These are phyloP conservation scores for Ogataea kodamae DNA, from an alignment of 805 yeast species.

Conservation along the genomic window DNA sequence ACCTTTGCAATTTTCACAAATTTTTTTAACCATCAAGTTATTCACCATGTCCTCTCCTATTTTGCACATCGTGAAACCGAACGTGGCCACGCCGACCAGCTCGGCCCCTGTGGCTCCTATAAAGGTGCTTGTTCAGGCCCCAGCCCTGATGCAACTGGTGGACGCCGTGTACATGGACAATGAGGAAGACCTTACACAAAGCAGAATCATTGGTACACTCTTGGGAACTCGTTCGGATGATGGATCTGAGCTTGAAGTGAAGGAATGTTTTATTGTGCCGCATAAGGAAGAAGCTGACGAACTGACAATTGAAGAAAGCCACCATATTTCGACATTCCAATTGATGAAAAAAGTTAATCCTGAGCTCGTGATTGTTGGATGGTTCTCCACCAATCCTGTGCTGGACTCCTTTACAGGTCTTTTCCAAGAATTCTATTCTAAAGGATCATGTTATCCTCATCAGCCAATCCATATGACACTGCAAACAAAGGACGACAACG, in stretches of 20 bases:
- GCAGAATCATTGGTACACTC: conserved; percentile 76
- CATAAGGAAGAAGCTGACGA: conserved; percentile 73
- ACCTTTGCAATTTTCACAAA: conserved; percentile 7
- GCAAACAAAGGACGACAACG: conserved; percentile 48
- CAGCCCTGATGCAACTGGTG: conserved; percentile 72
- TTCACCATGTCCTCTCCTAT: conserved; percentile 27
- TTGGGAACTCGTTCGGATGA: conserved; percentile 82
- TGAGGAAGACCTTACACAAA: conserved; percentile 37
- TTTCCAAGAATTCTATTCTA: conserved; percentile 75
- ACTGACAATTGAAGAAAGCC: conserved; percentile 71
- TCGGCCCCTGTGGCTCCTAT: conserved; percentile 40
- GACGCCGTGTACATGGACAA: conserved; percentile 63
- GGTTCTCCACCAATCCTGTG: conserved; percentile 64
- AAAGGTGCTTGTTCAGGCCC: conserved; percentile 55
- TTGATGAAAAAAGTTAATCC: conserved; percentile 77
- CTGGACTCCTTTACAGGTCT: conserved; percentile 72
- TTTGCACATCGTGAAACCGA: conserved; percentile 44
- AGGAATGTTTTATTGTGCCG: conserved; percentile 78
- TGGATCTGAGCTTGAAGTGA: conserved; percentile 68
- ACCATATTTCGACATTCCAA: conserved; percentile 65
- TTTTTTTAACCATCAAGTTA: conserved; percentile 9
- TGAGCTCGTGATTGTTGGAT: conserved; percentile 74
- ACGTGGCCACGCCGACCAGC: conserved; percentile 35
- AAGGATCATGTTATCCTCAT: conserved; percentile 68
- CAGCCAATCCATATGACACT: conserved; percentile 80